Percentiles rank a stretch among this genome's conserved stretches.
phyloP scores from a whole-genome alignment of 73 alveolate species.

The Breviolum minutum region DNA sequence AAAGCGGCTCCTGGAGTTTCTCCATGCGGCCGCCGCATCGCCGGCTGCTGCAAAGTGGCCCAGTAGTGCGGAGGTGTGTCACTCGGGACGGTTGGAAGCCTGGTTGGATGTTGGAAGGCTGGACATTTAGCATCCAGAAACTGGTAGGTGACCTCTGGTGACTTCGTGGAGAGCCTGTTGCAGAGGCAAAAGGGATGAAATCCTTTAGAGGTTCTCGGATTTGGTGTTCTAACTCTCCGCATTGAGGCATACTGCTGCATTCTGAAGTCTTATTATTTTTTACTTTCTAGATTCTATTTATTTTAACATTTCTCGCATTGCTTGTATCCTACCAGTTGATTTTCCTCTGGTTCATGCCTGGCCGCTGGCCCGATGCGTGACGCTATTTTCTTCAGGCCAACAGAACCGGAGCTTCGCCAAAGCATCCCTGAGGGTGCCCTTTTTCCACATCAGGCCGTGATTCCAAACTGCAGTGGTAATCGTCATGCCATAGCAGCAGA shows the following conservation, averaged over 20 bases:
- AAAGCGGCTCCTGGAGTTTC: conserved; percentile 68
- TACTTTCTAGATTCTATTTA: no score
- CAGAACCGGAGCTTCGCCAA: conserved; percentile 22
- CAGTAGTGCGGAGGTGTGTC: conserved; percentile 43
- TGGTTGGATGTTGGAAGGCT: neutral
- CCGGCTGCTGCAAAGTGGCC: conserved; percentile 94
- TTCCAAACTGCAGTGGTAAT: no score
- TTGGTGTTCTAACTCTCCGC: no score
- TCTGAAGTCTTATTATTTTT: no score
- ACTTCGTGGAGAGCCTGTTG: conserved; percentile 62
- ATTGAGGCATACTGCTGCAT: no score
- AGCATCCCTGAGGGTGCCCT: conserved; percentile 14
- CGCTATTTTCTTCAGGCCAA: neutral
- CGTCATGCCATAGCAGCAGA: no score
- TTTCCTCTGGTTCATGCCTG: neutral
- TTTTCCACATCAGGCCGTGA: conserved; percentile 28
- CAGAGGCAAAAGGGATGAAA: conserved; percentile 28
- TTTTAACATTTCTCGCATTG: no score
- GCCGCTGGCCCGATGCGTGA: neutral
- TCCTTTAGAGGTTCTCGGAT: neutral
- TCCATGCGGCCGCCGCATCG: conserved; percentile 91
- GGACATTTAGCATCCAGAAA: neutral
- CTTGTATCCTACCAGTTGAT: no score
- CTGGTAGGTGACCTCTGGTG: conserved; percentile 49
- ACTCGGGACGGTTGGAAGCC: no score